Base-by-base conservation (phyloP, 441 rosid genomes). In the Daphne laureola region DNA sequence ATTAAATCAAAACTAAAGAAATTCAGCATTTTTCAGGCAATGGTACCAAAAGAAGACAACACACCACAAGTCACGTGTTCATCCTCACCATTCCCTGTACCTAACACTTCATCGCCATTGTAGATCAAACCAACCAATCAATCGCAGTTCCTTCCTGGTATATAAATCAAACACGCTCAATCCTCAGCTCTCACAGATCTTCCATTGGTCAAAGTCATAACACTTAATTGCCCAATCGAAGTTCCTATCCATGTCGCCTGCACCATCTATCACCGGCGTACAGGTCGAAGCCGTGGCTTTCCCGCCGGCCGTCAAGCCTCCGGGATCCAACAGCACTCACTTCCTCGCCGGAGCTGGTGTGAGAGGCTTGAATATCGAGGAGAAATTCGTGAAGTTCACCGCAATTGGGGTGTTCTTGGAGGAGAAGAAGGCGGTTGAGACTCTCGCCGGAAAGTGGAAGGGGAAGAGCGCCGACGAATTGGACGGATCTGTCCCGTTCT, bases 261-360 rank as follows among this genome's bases (percentile, higher is more conserved):
- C 69, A 17, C 59, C 62, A 0, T 14, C 73, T 38, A 73, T 68
- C 38, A 15, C 86, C 17, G 70, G 63, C 16, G 49, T 87, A 21
- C 57, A 68, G 41, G 67, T 83, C 40, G 89, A 91, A 38, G 38
- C 50, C 56, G 65, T 77, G 41, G 49, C 73, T 0, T 87, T 90
- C 62, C 69, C 79, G 12, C 74, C 83, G 2, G 27, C 77, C 31
- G 77, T 69, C 11, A 79, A 72, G 35, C 95, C 96, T 14, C 88
- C 87, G 2, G 92, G 84, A 27, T 78, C 96, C 25, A 46, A 73
- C 13, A 74, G 73, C 3, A 65, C 76, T 1, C 75, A 71, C 36
- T 81, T 87, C 80, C 98, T 87, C 63, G 84, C 70, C 52, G 90
- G 96, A 42, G 89, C 93, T 59, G 93, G 96, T 53, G 86, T 14